phyloP scores from a whole-genome alignment of 495 filamentous ascomycete genomes.

The Penicillium atrosanguineum region DNA sequence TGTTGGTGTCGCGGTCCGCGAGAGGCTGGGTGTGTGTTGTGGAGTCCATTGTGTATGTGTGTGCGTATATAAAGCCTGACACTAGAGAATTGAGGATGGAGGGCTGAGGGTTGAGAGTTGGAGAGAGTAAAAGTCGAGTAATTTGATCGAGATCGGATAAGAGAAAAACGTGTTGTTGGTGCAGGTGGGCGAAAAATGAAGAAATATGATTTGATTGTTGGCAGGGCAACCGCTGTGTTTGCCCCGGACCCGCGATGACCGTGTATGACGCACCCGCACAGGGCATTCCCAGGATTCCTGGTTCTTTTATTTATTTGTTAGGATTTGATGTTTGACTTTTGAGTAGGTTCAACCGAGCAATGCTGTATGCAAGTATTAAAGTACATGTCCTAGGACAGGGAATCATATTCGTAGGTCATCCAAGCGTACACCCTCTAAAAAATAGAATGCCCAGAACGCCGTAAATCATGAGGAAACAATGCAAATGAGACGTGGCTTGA shows the following conservation, averaged over 20 bases:
- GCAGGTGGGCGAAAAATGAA: slow-evolving; percentile 14
- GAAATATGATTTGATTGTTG: slow-evolving; percentile 43
- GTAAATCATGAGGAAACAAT: slow-evolving; percentile 1
- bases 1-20: slow-evolving; percentile 45
- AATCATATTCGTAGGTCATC: slow-evolving; percentile 13
- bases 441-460: slow-evolving; percentile 10
- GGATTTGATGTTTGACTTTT: not conserved
- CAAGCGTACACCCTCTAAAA: slow-evolving; percentile 5
- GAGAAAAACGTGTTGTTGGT: slow-evolving; percentile 28
- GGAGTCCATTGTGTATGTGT: slow-evolving; percentile 33
- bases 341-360: not conserved
- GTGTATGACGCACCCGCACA: slow-evolving; percentile 3
- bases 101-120: not conserved
- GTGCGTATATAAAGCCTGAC: too few relatives aligned
- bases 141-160: slow-evolving; percentile 25
- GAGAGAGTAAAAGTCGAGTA: not conserved
- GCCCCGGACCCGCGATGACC: not conserved
- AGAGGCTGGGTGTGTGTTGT: slow-evolving; percentile 38
- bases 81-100: not conserved
- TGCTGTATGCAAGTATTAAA: not conserved
- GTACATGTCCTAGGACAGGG: not conserved
- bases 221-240: slow-evolving; percentile 33
- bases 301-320: not conserved
- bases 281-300: slow-evolving; percentile 4
- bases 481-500: not conserved